Percentiles rank a stretch among this genome's conserved stretches.
Conservation (phyloP, 768 basidiomycete species). For the Cystoderma amianthinum region DNA sequence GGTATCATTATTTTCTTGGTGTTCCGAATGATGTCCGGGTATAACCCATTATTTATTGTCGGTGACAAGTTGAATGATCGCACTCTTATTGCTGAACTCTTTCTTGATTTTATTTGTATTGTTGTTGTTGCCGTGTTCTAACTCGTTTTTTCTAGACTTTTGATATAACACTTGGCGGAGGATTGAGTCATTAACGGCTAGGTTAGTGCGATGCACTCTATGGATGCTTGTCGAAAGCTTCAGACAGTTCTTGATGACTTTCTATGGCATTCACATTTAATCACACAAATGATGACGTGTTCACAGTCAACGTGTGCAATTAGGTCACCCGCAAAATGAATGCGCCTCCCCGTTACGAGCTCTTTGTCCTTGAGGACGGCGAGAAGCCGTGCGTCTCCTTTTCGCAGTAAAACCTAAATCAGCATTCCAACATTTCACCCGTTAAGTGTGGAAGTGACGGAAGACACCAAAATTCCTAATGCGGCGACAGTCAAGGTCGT, state of each 20-base stretch:
- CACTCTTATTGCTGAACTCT: slow-evolving; percentile 38
- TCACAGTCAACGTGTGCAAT: neutral
- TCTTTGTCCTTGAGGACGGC: slow-evolving; percentile 87
- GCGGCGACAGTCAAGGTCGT: slow-evolving; percentile 91
- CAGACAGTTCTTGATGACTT: neutral
- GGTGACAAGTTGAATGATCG: slow-evolving; percentile 48
- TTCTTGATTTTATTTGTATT: slow-evolving; percentile 2
- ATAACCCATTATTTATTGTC: slow-evolving; percentile 60
- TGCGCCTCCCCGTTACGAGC: slow-evolving; percentile 88
- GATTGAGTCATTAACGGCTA: neutral
- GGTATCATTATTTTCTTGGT: slow-evolving; percentile 6
- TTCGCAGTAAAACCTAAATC: slow-evolving; percentile 8
- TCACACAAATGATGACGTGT: neutral
- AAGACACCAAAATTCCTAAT: slow-evolving; percentile 97
- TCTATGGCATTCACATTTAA: too few species aligned
- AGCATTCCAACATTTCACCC: slow-evolving; percentile 4
- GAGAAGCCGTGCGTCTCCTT: slow-evolving; percentile 77
- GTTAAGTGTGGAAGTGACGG: slow-evolving; percentile 76
- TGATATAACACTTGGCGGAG: neutral
- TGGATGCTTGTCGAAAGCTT: neutral
- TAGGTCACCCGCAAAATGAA: slow-evolving; percentile 57
- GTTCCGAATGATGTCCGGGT: slow-evolving; percentile 34
- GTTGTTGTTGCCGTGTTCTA: slow-evolving; percentile 6
- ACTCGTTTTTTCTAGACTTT: neutral
- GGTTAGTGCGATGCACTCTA: neutral